Evolutionary conservation across 257 asterid genomes (phyloP).

Genomic region (Jacaranda copaia): DNA sequence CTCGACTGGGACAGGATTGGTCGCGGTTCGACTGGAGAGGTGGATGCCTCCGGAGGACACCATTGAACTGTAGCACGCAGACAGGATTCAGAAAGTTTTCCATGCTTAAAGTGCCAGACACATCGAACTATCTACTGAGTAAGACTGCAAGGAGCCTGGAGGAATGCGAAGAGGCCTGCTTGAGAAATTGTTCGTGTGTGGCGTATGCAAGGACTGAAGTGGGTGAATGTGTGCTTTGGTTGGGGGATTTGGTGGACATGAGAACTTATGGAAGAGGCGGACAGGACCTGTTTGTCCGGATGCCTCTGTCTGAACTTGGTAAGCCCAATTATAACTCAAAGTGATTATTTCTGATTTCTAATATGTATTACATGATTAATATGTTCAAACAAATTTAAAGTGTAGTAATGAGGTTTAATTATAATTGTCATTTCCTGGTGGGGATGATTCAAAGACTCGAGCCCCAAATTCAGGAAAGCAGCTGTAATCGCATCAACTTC

Average conservation of each 20-base stretch:
- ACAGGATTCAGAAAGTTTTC: conserved; percentile 45
- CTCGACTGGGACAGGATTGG: conserved; percentile 45
- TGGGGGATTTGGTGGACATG: conserved; percentile 46
- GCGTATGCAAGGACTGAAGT: conserved; percentile 43
- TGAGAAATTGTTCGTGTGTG: conserved; percentile 47
- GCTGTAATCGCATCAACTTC: conserved; percentile 30
- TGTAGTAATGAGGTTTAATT: neutral
- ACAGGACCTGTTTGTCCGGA: conserved; percentile 46
- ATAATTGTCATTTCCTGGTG: neutral
- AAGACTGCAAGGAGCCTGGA: conserved; percentile 11
- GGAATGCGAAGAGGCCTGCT: conserved; percentile 41
- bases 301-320: conserved; percentile 53
- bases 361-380: too few relatives aligned
- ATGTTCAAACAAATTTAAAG: neutral
- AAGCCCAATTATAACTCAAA: neutral
- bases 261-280: conserved; percentile 43
- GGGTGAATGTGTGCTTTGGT: conserved; percentile 50
- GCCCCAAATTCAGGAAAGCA: conserved; percentile 10
- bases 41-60: conserved; percentile 46
- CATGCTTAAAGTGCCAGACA: conserved; percentile 49
- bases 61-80: conserved; percentile 33
- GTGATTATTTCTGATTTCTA: neutral
- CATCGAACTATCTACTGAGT: conserved; percentile 18
- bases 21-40: conserved; percentile 39
- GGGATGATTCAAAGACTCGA: conserved; percentile 18